Evolutionary conservation across 495 filamentous ascomycete species (phyloP).

Genomic region (Cercophora scortea): DNA sequence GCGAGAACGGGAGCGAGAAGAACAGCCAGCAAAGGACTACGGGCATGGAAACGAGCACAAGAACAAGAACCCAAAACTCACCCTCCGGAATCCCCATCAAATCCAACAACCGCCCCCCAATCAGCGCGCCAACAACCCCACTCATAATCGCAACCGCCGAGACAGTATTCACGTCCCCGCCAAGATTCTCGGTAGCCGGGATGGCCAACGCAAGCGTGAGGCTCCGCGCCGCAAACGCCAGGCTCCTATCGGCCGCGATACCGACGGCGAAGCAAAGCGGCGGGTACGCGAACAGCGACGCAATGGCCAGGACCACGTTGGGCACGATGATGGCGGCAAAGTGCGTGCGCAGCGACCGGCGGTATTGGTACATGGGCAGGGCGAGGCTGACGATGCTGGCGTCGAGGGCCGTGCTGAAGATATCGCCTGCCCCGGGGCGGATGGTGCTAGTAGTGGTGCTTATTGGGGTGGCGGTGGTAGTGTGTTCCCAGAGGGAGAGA

Average conservation of each 20-base stretch:
- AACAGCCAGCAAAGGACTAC: too few relatives aligned
- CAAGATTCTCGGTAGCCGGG: slow-evolving; percentile 39
- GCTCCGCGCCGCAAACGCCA: slow-evolving; percentile 42
- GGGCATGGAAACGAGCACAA: too few relatives aligned
- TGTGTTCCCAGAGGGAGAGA: slow-evolving; percentile 32
- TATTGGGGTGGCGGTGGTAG: background rate
- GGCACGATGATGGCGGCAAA: slow-evolving; percentile 42
- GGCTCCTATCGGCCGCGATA: slow-evolving; percentile 34
- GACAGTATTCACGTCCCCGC: slow-evolving; percentile 43
- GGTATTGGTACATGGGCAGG: slow-evolving; percentile 47
- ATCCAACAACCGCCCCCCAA: slow-evolving; percentile 34
- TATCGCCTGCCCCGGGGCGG: slow-evolving; percentile 41
- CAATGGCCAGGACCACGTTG: slow-evolving; percentile 35
- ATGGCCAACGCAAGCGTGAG: slow-evolving; percentile 46
- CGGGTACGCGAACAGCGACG: slow-evolving; percentile 45
- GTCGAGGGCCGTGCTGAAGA: slow-evolving; percentile 41
- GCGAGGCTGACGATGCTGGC: slow-evolving; percentile 47
- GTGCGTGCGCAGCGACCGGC: slow-evolving; percentile 38
- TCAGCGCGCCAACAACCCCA: slow-evolving; percentile 44
- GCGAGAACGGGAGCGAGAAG: too few relatives aligned
- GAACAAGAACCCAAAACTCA: slow-evolving; percentile 5
- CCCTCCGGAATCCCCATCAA: slow-evolving; percentile 41
- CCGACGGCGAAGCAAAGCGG: slow-evolving; percentile 36
- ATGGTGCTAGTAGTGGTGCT: background rate
- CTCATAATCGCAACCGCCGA: slow-evolving; percentile 46